Evolutionary conservation across 164 flowering plant species (phyloP).

Genomic region (Dillenia turbinata): DNA sequence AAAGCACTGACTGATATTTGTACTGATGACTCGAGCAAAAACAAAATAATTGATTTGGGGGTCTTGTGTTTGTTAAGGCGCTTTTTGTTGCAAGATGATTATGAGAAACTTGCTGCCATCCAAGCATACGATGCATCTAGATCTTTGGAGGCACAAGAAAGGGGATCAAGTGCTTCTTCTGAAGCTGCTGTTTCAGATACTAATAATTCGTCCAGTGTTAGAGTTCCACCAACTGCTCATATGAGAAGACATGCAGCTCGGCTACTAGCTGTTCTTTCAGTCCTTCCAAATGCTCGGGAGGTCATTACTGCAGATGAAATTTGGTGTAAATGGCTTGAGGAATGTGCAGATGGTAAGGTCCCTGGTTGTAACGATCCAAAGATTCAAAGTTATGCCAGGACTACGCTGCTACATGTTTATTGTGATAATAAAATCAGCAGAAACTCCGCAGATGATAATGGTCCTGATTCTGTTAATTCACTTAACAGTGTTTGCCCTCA

Average conservation of each 20-base stretch:
- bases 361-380: slow-evolving; percentile 88
- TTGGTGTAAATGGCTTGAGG: slow-evolving; percentile 94
- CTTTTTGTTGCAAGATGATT: slow-evolving; percentile 77
- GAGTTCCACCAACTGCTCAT: slow-evolving; percentile 87
- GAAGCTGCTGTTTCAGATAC: slow-evolving; percentile 32
- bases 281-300: slow-evolving; percentile 75
- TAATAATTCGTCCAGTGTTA: slow-evolving; percentile 61
- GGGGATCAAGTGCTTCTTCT: slow-evolving; percentile 30
- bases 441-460: slow-evolving; percentile 22
- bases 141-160: slow-evolving; percentile 49
- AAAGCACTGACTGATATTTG: slow-evolving; percentile 80
- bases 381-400: slow-evolving; percentile 89
- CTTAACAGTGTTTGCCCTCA: slow-evolving; percentile 38
- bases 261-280: slow-evolving; percentile 70
- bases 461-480: slow-evolving; percentile 15
- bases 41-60: slow-evolving; percentile 64
- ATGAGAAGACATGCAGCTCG: slow-evolving; percentile 93
- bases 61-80: slow-evolving; percentile 79
- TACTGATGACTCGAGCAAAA: slow-evolving; percentile 61
- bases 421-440: slow-evolving; percentile 34
- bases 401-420: slow-evolving; percentile 61
- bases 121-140: slow-evolving; percentile 97
- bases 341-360: slow-evolving; percentile 84
- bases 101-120: slow-evolving; percentile 87
- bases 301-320: slow-evolving; percentile 49